Evolutionary conservation across 805 yeast genomes (phyloP).

Genomic region (Tetrapisispora iriomotensis): DNA sequence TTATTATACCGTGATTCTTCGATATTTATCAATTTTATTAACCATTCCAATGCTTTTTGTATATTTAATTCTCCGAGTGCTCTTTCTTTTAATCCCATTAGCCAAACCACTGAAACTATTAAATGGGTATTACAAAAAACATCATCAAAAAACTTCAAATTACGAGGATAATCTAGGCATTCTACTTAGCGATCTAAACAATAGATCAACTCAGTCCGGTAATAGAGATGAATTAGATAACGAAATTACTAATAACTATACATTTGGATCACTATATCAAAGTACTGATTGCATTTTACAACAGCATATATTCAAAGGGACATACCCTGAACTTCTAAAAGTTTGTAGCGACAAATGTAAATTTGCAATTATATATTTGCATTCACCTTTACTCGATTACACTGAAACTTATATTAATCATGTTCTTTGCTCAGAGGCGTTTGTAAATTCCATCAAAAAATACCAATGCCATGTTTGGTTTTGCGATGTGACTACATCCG

Average conservation of each 20-base stretch:
- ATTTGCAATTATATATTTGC: conserved; percentile 65
- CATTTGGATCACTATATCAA: conserved; percentile 23
- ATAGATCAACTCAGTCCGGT: too few species aligned
- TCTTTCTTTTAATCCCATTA: conserved; percentile 6
- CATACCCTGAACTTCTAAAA: conserved; percentile 72
- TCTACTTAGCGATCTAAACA: conserved; percentile 12
- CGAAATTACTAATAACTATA: conserved; percentile 3
- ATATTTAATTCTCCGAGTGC: conserved; percentile 10
- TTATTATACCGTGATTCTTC: too few species aligned
- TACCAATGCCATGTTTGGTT: conserved; percentile 71
- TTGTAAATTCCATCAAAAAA: conserved; percentile 39
- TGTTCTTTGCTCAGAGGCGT: conserved; percentile 42
- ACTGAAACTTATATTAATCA: conserved; percentile 41
- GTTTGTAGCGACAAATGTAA: conserved; percentile 59
- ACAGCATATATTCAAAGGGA: conserved; percentile 40
- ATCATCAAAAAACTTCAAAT: conserved; percentile 8
- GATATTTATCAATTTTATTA: not conserved
- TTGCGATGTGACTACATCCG: conserved; percentile 72
- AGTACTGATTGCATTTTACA: conserved; percentile 14
- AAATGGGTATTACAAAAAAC: conserved; percentile 16
- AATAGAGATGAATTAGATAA: conserved; percentile 8
- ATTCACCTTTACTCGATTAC: conserved; percentile 63
- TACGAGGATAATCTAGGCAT: conserved; percentile 8
- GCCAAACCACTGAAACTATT: conserved; percentile 18
- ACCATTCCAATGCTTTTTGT: conserved; percentile 11